These are phyloP conservation scores for Cadophora gregata DNA, from an alignment of 2,329 filamentous ascomycete genomes.

Conservation along the genomic window DNA sequence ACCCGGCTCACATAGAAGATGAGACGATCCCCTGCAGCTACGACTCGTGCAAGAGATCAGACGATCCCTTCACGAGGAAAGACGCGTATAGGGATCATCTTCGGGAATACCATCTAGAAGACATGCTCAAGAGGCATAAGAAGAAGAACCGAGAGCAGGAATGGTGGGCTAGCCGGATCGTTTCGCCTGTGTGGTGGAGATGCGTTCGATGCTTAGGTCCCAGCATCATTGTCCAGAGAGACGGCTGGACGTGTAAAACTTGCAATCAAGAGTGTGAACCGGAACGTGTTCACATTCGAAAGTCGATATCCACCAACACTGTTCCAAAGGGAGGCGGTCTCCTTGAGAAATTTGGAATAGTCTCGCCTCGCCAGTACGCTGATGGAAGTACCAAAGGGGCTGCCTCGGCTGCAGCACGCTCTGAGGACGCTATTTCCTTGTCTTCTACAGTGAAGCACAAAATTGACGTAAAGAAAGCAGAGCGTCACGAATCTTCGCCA, in stretches of 20 bases:
- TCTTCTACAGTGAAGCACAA: neutral
- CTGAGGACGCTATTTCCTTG: neutral
- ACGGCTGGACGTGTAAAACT: constrained; percentile 19
- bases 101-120: constrained; percentile 51
- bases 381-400: neutral
- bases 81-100: constrained; percentile 54
- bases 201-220: constrained; percentile 28
- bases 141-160: constrained; percentile 20
- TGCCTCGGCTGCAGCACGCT: neutral
- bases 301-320: neutral
- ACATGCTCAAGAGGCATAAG: constrained; percentile 34
- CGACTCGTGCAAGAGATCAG: constrained; percentile 39
- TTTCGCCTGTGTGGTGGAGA: constrained; percentile 30
- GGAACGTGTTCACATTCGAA: constrained; percentile 10
- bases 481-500: neutral
- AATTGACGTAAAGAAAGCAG: neutral
- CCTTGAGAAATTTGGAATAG: neutral
- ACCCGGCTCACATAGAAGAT: constrained; percentile 27
- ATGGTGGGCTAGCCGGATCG: constrained; percentile 23
- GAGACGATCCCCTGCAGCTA: constrained; percentile 39
- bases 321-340: neutral
- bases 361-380: neutral
- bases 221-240: constrained; percentile 11
- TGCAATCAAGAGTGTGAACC: constrained; percentile 19
- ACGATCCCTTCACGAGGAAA: constrained; percentile 49